phyloP scores from a whole-genome alignment of 2,329 filamentous ascomycete genomes.

The Colletotrichum sp. region DNA sequence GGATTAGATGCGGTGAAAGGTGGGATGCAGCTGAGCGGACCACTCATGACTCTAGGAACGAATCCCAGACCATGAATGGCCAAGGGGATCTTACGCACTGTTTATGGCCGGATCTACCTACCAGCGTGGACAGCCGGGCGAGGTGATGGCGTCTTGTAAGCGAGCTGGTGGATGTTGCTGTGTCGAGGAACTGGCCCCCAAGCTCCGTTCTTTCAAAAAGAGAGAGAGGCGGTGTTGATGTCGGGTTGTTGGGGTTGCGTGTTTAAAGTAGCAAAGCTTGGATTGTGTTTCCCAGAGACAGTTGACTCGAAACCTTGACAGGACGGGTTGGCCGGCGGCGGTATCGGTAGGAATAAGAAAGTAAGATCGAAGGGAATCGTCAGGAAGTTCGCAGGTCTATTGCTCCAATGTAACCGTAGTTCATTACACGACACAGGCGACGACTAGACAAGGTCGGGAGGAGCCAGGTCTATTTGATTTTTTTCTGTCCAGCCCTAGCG shows the following conservation, averaged over 20 bases:
- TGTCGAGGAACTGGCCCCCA: not conserved
- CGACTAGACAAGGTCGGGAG: slow-evolving; percentile 12
- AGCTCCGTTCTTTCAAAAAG: not conserved
- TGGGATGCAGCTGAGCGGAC: slow-evolving; percentile 14
- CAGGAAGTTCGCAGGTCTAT: not conserved
- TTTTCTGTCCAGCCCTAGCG: slow-evolving; percentile 16
- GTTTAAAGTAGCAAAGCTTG: not conserved
- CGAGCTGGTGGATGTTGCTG: not conserved
- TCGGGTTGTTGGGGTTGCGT: not conserved
- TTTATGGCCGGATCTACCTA: not conserved
- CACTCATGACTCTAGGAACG: slow-evolving; percentile 8
- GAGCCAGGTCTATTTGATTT: slow-evolving; percentile 21
- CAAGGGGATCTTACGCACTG: slow-evolving; percentile 5
- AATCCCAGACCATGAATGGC: slow-evolving; percentile 9
- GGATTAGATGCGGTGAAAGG: slow-evolving; percentile 16
- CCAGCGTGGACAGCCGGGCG: not conserved
- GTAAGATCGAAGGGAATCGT: not conserved
- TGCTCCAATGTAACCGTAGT: slow-evolving; percentile 12
- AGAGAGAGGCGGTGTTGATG: not conserved
- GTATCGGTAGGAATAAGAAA: not conserved
- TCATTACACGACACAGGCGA: slow-evolving; percentile 5
- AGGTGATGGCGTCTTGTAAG: not conserved
- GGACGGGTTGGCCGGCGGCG: not conserved
- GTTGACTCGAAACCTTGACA: not conserved
- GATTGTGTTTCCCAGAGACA: not conserved